phyloP scores from a whole-genome alignment of 345 rosid genomes.

The Eucalyptus victrix region DNA sequence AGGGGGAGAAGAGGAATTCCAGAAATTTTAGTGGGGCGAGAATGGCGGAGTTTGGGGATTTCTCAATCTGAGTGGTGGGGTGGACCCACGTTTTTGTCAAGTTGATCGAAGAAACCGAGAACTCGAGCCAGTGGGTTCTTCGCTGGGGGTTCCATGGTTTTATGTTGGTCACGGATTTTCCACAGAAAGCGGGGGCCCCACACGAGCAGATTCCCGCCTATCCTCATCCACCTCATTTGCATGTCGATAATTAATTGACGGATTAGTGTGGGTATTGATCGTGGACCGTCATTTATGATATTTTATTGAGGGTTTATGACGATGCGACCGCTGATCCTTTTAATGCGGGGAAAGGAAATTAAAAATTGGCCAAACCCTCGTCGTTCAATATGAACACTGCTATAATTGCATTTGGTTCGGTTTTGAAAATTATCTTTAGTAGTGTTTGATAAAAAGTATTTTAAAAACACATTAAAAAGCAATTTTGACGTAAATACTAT shows the following conservation, averaged over 20 bases:
- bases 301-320: background rate
- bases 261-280: background rate
- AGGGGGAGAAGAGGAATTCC: background rate
- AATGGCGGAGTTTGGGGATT: background rate
- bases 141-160: background rate
- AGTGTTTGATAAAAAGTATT: no score
- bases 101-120: background rate
- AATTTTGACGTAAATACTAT: no score
- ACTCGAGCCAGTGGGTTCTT: background rate
- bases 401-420: no score
- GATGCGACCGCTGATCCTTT: background rate
- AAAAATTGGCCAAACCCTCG: background rate
- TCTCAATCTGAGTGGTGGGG: background rate
- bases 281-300: background rate
- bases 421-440: no score
- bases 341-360: background rate
- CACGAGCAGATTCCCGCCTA: background rate
- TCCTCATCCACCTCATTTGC: background rate
- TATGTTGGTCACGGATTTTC: background rate
- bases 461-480: no score
- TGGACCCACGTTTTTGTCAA: background rate
- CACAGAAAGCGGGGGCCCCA: background rate
- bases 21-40: background rate
- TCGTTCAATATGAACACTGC: background rate
- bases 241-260: background rate